Base-by-base conservation (phyloP, 768 basidiomycete genomes). In the Holtermanniella nyarrowii region DNA sequence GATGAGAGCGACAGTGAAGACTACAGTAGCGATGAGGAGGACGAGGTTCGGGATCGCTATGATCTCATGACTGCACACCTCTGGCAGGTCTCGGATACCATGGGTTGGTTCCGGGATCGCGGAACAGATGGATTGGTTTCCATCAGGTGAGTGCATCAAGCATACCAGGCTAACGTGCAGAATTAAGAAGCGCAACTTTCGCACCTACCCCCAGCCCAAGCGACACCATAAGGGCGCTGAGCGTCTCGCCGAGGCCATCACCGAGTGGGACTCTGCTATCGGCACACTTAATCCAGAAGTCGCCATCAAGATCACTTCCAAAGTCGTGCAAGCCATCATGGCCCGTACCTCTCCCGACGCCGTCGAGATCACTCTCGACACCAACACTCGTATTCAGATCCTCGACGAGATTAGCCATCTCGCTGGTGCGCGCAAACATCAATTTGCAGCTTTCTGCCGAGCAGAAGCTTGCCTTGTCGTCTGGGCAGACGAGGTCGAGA, bases 391-490 rank as follows among this genome's bases (percentile, higher is more conserved):
- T 53, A 88, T 90, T 48, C 87, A 88, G 68, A 79, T 90, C 54
- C 66, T 89, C 44, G 85, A 88, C 60, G 82, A 84, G 21, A 82
- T 90, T 76, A 72, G 80, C 52, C 76, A 79, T 63, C 80, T 90
- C 37, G 83, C 85, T 4, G 78, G 81, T 48, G 72, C 87, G 5
- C 85, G 90, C 66, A 90, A 89, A 74, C 88, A 90, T 65, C 88
- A 90, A 62, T 88, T 84, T 46, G 88, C 82, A 18, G 87, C 88
- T 0, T 90, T 90, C 66, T 81, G 88, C 62, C 80, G 87, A 43
- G 84, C 88, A 66, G 88, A 89, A 67, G 80, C 84, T 37, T 84
- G 85, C 16, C 77, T 90, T 49, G 79, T 89, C 55, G 81, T 89
- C 56, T 90, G 87, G 87, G 81, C 83, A 18, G 84, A 88, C 65